Evolutionary conservation across 1,139 yeast species (phyloP), one percentile per base, ranked within the genome.

Genomic region (Lodderomyces elongisporus): DNA sequence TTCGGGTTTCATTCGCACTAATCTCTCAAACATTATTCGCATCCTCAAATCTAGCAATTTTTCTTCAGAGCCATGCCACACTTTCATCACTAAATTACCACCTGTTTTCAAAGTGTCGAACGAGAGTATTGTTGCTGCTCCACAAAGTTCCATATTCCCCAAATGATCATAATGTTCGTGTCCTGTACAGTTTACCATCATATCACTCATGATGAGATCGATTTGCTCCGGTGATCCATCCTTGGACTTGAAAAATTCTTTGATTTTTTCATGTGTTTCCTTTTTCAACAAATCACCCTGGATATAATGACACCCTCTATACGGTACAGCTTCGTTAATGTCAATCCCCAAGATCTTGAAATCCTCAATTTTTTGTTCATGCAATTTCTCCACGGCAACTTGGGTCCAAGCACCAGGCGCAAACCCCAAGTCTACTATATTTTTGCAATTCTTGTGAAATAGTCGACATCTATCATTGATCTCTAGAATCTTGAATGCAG

Each of bases 401-500:
- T 68, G 74, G 2, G 70, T 61, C 74, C 74, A 68, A 2, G 73
- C 70, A 0, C 74, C 74, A 3, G 74, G 74, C 2, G 74, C 70
- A 51, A 61, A 66, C 5, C 74, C 74, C 33, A 91, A 64, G 58
- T 91, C 98, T 3, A 91, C 77, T 0, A 91, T 82, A 35, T 81
- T 77, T 45, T 61, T 66, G 3, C 61, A 41, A 5, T 40, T 39
- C 5, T 72, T 66, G 36, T 60, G 60, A 54, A 91, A 79, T 3
- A 91, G 42, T 18, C 64, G 60, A 56, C 68, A 82, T 49, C 73
- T 77, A 20, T 77, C 66, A 52, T 88, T 79, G 22, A 91, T 66
- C 51, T 82, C 87, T 14, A 78, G 54, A 27, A 91, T 63, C 52
- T 91, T 91, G 61, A 76, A 89, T 0, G 97, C 97, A 0, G 98